A percentile compares a stretch with the other conserved stretches of the same genome.
phyloP scores from a whole-genome alignment of 2,329 filamentous ascomycete species.

The Aspergillus cejpii region DNA sequence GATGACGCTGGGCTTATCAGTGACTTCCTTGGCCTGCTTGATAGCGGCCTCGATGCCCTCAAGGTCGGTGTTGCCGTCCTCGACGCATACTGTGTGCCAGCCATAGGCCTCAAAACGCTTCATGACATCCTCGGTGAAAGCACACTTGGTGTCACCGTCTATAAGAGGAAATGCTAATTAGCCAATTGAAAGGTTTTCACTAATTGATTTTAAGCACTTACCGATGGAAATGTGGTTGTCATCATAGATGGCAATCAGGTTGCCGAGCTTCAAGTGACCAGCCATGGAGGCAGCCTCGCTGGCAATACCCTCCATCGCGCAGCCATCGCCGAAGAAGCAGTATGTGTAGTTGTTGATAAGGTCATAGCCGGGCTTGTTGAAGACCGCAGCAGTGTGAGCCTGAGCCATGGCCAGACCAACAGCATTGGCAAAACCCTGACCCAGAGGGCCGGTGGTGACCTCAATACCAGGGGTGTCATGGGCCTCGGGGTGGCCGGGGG shows the following conservation, averaged over 20 bases:
- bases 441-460: slow-evolving; percentile 95
- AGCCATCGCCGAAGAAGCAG: slow-evolving; percentile 94
- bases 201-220: slow-evolving; percentile 33
- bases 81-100: slow-evolving; percentile 83
- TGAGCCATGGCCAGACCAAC: slow-evolving; percentile 97
- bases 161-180: neutral
- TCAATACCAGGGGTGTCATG: slow-evolving; percentile 96
- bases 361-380: slow-evolving; percentile 94
- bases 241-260: slow-evolving; percentile 94
- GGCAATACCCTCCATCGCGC: slow-evolving; percentile 96
- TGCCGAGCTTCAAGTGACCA: slow-evolving; percentile 94
- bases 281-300: slow-evolving; percentile 86
- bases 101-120: slow-evolving; percentile 96
- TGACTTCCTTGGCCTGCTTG: slow-evolving; percentile 75
- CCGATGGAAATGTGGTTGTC: slow-evolving; percentile 94
- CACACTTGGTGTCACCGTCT: slow-evolving; percentile 91
- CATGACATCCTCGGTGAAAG: slow-evolving; percentile 93
- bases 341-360: slow-evolving; percentile 97
- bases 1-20: slow-evolving; percentile 94
- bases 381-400: slow-evolving; percentile 79
- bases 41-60: slow-evolving; percentile 83
- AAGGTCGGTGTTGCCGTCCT: slow-evolving; percentile 83
- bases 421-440: slow-evolving; percentile 94
- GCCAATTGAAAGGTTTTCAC: neutral
- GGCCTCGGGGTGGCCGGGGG: slow-evolving; percentile 90